Evolutionary conservation across 2,329 filamentous ascomycete genomes (phyloP), one percentile per base, ranked within the genome.

Genomic region (Cladophialophora yegresii): DNA sequence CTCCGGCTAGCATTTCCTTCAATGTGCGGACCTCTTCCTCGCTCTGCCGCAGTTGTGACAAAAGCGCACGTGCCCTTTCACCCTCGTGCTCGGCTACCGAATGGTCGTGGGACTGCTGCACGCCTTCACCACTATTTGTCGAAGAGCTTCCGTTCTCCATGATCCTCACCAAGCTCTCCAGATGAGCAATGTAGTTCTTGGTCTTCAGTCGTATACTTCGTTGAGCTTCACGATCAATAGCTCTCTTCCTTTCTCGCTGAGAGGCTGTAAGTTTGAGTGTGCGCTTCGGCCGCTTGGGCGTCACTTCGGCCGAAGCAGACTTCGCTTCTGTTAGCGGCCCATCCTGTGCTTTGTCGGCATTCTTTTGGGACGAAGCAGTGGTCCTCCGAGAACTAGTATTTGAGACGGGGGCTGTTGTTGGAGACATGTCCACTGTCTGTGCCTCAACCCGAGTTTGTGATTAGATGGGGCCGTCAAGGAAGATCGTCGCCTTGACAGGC

Each of bases 141-240:
- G 30, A 32, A 8, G 61, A 26, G 23, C 49, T 56, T 8, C 61
- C 55, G 33, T 56, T 59, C 30, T 63, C 61, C 61, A 63, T 63
- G n/a, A 63, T 63, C n/a, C 56, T 28, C 30, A 66, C 64, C 47
- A 66, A 56, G 43, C 58, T 58, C 51, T 66, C 64, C 10, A 66
- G 61, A 33, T 66, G 55, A n/a, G 64, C 64, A 28, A 64, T 66
- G 32, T 66, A 64, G 43, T 66, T 66, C 16, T 64, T 63, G 61
- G 64, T 66, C 28, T 66, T 66, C 10, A 64, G 36, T 26, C 64
- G 61, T 20, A 66, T 66, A 28, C 61, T 64, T 33, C 64, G 49
- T 28, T 66, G 64, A 5, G 64, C 64, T 40, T 64, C 64, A 47
- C 64, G 61, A 45, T 66, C 64, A 28, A 64, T 63, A 6, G 61